Evolutionary conservation across 169 alveolate genomes (phyloP), one percentile per base, ranked within the genome.

Genomic region (Eimeria sp.): DNA sequence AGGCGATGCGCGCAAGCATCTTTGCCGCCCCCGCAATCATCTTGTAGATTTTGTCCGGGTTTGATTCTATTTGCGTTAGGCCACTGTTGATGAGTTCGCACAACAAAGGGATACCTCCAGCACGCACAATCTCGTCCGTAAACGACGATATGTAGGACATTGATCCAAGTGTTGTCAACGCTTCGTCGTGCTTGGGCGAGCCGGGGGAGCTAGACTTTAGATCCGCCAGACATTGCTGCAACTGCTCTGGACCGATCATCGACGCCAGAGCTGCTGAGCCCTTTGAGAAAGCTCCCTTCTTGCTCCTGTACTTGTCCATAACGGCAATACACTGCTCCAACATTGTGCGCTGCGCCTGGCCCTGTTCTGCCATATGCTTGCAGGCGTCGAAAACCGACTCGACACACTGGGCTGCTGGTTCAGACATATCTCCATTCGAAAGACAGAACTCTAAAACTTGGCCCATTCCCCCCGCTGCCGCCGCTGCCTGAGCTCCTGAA

Each of bases 91-190:
- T 96, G 73, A 98, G 97, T 89, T 98, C 99, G 22, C 98, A 97
- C 75, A 98, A 97, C 89, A 98, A 95, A 11, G 98, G 98, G 65
- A 98, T 95, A 76, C 99, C 99, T 47, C 99, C 99, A 43, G 98
- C 98, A 96, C 98, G 95, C 57, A 98, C 99, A 47, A 98, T 97
- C 96, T 98, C 98, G 78, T 98, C 99, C 57, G 99, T 97, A 76
- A 98, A 97, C 6, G 99, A 97, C 10, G 99, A 97, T 47, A 98
- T 98, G 97, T 98, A 98, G 1, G 99, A 98, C 98, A 98, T 98
- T 22, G 99, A 98, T 51, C 99, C 97, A 78, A 98, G 96, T 78
- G 98, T 98, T 72, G 98, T 97, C 27, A 98, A 97, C 20, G 99
- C 99, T 61, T 98, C 97, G 95, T 98, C 98, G 97, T 98, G 98